These are phyloP conservation scores for Albatrellus sp. DNA, from an alignment of 1,284 basidiomycete species.

Conservation along the genomic window DNA sequence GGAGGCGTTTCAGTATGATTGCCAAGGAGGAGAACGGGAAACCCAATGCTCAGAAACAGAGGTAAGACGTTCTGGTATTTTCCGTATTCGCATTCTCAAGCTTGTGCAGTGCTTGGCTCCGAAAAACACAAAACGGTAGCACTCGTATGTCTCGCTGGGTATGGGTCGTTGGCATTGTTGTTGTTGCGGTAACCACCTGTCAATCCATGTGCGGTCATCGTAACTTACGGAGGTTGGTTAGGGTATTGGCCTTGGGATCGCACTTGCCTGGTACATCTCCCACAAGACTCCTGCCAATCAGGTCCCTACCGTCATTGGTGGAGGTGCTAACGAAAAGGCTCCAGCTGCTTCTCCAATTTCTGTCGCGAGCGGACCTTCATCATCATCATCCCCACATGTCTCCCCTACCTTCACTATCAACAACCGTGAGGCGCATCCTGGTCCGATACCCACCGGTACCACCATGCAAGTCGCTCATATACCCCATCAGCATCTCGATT, in stretches of 20 bases:
- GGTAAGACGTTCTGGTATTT: constrained; percentile 21
- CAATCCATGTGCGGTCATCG: background rate
- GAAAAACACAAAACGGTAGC: constrained; percentile 41
- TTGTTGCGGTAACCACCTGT: constrained; percentile 36
- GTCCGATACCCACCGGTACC: constrained; percentile 12
- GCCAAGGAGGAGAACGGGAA: constrained; percentile 49
- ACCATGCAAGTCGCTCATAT: constrained; percentile 3
- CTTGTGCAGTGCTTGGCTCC: constrained; percentile 46
- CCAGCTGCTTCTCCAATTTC: constrained; percentile 11
- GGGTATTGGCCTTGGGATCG: constrained; percentile 40
- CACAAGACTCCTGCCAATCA: constrained; percentile 34
- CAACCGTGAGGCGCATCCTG: constrained; percentile 13
- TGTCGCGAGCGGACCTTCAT: constrained; percentile 5
- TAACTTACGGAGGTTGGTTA: constrained; percentile 12
- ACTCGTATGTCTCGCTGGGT: constrained; percentile 50
- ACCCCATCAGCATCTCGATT: background rate
- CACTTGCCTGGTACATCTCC: constrained; percentile 45
- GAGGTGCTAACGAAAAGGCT: constrained; percentile 38
- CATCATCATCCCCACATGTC: constrained; percentile 19
- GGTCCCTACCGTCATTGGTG: constrained; percentile 51
- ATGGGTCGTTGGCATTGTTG: constrained; percentile 48
- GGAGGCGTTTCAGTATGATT: constrained; percentile 75
- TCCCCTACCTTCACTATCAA: constrained; percentile 37
- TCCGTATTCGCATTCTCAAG: constrained; percentile 4
- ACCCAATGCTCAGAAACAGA: constrained; percentile 31